phyloP scores from a whole-genome alignment of 2,329 filamentous ascomycete species.

The Colletotrichum costaricense region DNA sequence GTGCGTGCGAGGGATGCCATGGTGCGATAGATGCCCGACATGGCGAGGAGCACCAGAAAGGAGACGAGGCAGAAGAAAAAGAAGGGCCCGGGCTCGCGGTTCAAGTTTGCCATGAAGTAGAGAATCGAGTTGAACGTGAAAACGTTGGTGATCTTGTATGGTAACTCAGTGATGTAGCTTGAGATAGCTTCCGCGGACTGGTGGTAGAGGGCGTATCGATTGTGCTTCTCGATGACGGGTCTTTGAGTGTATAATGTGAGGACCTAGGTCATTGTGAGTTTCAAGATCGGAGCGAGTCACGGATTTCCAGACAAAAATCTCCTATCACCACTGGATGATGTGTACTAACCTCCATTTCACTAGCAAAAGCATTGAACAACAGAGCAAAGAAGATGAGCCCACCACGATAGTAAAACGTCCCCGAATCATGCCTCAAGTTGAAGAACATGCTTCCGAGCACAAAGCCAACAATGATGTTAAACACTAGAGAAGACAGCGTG shows the following conservation, averaged over 20 bases:
- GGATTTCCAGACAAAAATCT: background rate
- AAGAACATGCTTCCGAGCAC: constrained; percentile 77
- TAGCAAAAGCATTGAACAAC: constrained; percentile 47
- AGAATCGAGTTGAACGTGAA: constrained; percentile 70
- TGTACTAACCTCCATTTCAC: constrained; percentile 38
- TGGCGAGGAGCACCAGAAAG: constrained; percentile 46
- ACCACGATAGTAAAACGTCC: constrained; percentile 63
- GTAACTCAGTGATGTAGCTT: constrained; percentile 72
- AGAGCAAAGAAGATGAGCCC: constrained; percentile 44
- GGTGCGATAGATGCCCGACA: constrained; percentile 45
- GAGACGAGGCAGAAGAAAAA: constrained; percentile 66
- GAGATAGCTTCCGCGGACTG: constrained; percentile 66
- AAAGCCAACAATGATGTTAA: constrained; percentile 47
- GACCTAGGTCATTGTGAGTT: constrained; percentile 6
- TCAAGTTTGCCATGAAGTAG: constrained; percentile 75
- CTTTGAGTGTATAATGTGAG: constrained; percentile 40
- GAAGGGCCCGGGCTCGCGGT: constrained; percentile 67
- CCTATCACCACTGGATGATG: too few species aligned
- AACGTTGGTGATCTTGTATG: constrained; percentile 68
- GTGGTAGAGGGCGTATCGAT: constrained; percentile 46
- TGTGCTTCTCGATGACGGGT: constrained; percentile 43
- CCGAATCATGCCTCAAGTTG: constrained; percentile 62
- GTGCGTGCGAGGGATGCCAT: constrained; percentile 44
- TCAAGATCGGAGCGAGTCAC: background rate
- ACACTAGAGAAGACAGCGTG: constrained; percentile 73